phyloP scores from a whole-genome alignment of 345 rosid genomes.

The Lepidium didymum region DNA sequence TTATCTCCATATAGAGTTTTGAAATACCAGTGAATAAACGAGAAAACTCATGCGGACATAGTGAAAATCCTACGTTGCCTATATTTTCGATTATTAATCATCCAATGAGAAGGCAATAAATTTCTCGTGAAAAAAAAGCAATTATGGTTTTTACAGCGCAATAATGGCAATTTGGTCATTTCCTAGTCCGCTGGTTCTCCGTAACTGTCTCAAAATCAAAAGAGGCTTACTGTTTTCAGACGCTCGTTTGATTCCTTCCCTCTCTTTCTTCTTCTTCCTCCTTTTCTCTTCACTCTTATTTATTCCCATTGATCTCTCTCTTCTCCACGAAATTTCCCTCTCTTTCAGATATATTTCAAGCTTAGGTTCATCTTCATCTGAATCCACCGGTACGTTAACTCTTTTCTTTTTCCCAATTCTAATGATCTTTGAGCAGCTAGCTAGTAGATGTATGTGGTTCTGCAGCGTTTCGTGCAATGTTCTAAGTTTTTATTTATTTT shows the following conservation, averaged over 20 bases:
- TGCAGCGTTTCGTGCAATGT: not conserved
- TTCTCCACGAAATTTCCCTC: not conserved
- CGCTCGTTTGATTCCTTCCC: conserved; percentile 17
- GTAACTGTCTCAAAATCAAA: conserved; percentile 23
- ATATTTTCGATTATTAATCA: not conserved
- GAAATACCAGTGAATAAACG: too few species aligned
- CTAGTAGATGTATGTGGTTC: not conserved
- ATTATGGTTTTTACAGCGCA: not conserved
- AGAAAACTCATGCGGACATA: not conserved
- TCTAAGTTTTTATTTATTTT: not conserved
- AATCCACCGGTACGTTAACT: conserved; percentile 7
- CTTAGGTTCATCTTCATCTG: not conserved
- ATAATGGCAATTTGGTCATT: conserved; percentile 5
- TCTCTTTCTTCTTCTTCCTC: conserved; percentile 12
- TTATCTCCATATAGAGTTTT: too few species aligned
- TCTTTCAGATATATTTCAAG: not conserved
- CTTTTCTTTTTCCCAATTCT: not conserved
- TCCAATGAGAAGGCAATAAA: not conserved
- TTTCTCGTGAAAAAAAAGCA: not conserved
- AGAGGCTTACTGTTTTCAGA: not conserved
- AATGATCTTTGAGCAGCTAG: not conserved
- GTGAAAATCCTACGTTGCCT: not conserved
- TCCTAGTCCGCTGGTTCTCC: not conserved
- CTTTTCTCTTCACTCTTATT: conserved; percentile 7
- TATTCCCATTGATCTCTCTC: not conserved